These are phyloP conservation scores for Leishmania aethiopica DNA, from an alignment of 208 protist genomes.

Conservation along the genomic window DNA sequence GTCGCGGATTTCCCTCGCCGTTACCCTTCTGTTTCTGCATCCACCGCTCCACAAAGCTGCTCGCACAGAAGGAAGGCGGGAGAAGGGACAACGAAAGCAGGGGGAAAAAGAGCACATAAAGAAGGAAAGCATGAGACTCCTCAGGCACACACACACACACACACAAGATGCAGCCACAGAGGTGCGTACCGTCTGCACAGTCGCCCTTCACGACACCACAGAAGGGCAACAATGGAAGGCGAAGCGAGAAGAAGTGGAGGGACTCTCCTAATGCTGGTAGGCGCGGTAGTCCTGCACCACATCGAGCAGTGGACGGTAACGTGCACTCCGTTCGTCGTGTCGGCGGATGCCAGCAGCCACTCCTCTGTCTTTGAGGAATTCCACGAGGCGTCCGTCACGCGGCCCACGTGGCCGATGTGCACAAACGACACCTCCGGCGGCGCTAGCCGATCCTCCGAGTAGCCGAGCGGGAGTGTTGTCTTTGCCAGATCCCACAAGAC, in stretches of 20 bases:
- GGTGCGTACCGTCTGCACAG: neutral
- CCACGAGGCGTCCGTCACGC: slow-evolving; percentile 95
- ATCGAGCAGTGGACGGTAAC: slow-evolving; percentile 53
- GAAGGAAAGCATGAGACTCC: neutral
- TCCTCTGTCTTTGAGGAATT: slow-evolving; percentile 75
- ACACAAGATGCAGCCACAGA: neutral
- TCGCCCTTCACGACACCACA: neutral
- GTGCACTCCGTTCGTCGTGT: slow-evolving; percentile 97
- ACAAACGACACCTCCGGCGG: slow-evolving; percentile 91
- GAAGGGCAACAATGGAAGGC: neutral
- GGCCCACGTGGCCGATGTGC: slow-evolving; percentile 96
- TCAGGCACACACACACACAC: neutral
- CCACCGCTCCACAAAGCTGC: neutral
- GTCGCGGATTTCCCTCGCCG: neutral
- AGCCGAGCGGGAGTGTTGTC: slow-evolving; percentile 37
- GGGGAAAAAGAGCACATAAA: neutral
- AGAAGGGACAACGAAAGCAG: neutral
- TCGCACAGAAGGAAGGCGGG: neutral
- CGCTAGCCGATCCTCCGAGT: slow-evolving; percentile 49
- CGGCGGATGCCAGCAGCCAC: slow-evolving; percentile 93
- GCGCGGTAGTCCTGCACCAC: slow-evolving; percentile 50
- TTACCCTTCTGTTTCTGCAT: no score
- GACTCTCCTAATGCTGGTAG: slow-evolving; percentile 3
- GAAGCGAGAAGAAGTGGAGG: neutral
- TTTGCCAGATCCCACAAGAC: slow-evolving; percentile 60